phyloP scores from a whole-genome alignment of 257 asterid genomes.

The Lycium ferocissimum region DNA sequence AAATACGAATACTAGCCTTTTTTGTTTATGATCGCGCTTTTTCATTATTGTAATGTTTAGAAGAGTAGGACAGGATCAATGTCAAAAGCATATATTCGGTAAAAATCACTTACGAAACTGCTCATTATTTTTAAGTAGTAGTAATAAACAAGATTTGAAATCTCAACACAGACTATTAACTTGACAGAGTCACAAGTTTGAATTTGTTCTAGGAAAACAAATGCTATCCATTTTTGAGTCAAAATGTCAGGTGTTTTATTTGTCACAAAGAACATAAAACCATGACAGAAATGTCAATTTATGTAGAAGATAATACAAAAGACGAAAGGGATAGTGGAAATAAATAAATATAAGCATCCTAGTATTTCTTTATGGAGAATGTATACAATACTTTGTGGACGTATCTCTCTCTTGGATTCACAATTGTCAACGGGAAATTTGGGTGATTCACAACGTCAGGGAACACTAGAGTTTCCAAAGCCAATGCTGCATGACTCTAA shows the following conservation, averaged over 20 bases:
- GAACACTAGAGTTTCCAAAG: constrained; percentile 82
- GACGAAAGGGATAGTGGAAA: background rate
- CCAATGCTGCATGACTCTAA: constrained; percentile 27
- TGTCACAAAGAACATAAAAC: background rate
- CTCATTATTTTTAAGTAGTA: background rate
- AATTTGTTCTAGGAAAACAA: background rate
- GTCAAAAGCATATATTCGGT: background rate
- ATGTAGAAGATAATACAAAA: constrained; percentile 21
- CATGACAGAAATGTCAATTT: background rate
- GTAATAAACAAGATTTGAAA: background rate
- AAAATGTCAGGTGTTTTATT: background rate
- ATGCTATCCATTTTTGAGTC: background rate
- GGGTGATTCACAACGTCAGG: constrained; percentile 88
- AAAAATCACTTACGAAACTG: background rate
- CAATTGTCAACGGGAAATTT: constrained; percentile 66
- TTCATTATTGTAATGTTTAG: constrained; percentile 32
- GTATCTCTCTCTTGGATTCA: constrained; percentile 56
- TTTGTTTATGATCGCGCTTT: no score
- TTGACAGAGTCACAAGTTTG: background rate
- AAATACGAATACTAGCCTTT: no score
- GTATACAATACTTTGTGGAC: constrained; percentile 53
- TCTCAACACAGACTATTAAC: background rate
- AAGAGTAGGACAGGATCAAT: background rate
- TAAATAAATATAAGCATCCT: background rate
- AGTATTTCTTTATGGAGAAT: constrained; percentile 46